Evolutionary conservation across 805 yeast genomes (phyloP), one percentile per base, ranked within the genome.

Genomic region (Kodamaea kakaduensis): DNA sequence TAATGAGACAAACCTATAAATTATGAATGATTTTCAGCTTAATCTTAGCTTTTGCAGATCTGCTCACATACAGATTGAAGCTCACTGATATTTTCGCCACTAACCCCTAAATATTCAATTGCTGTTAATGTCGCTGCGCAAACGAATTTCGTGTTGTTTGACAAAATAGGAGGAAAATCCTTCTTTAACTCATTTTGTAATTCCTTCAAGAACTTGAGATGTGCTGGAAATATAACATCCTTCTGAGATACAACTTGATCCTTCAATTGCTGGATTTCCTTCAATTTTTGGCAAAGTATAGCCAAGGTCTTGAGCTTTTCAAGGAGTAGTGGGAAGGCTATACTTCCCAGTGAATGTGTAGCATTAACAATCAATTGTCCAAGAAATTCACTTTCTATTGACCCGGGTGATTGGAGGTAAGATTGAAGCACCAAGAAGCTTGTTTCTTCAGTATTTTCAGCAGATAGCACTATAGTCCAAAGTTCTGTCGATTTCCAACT

Each of bases 81-180:
- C 28, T 34, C 27, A 3, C 17, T 25, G 10, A 19, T 30, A 6
- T 13, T 18, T n/a, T 25, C 23, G 5, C 37, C 31, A 12, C 17
- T 15, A 9, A 35, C 26, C 3, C 34, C 30, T 25, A 35, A 23
- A 5, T 17, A 17, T 6, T 23, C 23, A 29, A 22, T 25, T 9
- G 38, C 31, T 9, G 39, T 13, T 9, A 45, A 13, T 5, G 51
- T 42, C 6, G 52, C 34, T 7, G 51, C 65, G 20, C 60, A 53
- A 20, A 64, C 52, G 40, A 56, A 65, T 38, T 50, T 51, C 14
- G 58, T 35, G 42, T 64, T 64, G 40, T 64, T 64, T 9, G 40
- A 31, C 25, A 64, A 34, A 1, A 58, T 47, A 22, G 23, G 41
- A 19, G 21, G 16, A 5, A 13, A 29, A 14, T 31, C 5, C 19